Evolutionary conservation across 73 alveolate genomes (phyloP).

Genomic region (Stentor roeselii): DNA sequence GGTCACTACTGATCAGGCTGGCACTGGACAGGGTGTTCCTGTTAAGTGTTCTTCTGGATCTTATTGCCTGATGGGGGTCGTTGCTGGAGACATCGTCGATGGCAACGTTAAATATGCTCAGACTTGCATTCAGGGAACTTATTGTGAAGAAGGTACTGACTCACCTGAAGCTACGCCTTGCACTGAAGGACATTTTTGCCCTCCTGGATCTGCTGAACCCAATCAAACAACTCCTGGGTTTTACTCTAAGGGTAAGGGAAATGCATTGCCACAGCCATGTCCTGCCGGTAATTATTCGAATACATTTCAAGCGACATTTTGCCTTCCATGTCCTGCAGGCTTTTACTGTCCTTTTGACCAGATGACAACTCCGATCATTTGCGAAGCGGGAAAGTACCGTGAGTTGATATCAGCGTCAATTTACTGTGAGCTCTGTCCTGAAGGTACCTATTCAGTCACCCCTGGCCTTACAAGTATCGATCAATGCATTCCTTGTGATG

Average conservation of each 20-base stretch:
- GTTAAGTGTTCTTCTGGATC: conserved; percentile 38
- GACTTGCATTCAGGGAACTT: conserved; percentile 72
- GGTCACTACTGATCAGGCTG: conserved; percentile 55
- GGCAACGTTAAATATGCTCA: conserved; percentile 44
- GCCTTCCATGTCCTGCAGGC: conserved; percentile 37
- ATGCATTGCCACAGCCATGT: conserved; percentile 43
- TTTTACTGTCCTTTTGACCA: conserved; percentile 35
- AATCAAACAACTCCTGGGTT: not conserved
- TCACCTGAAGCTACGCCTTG: conserved; percentile 53
- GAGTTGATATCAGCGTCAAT: conserved; percentile 39
- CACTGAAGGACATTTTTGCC: conserved; percentile 26
- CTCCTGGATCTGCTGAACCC: conserved; percentile 25
- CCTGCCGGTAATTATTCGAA: conserved; percentile 65
- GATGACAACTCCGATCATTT: conserved; percentile 48
- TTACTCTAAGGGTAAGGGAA: conserved; percentile 17
- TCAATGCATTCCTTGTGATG: conserved; percentile 52
- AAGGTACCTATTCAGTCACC: conserved; percentile 69
- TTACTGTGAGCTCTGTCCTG: conserved; percentile 72
- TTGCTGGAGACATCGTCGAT: not conserved
- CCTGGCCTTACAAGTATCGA: conserved; percentile 35
- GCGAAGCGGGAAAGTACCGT: conserved; percentile 71
- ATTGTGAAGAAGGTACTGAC: conserved; percentile 66
- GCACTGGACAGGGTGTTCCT: conserved; percentile 53
- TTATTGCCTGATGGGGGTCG: conserved; percentile 6
- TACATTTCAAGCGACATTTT: conserved; percentile 62